phyloP scores from a whole-genome alignment of 768 basidiomycete species.

The Galerina marginata region DNA sequence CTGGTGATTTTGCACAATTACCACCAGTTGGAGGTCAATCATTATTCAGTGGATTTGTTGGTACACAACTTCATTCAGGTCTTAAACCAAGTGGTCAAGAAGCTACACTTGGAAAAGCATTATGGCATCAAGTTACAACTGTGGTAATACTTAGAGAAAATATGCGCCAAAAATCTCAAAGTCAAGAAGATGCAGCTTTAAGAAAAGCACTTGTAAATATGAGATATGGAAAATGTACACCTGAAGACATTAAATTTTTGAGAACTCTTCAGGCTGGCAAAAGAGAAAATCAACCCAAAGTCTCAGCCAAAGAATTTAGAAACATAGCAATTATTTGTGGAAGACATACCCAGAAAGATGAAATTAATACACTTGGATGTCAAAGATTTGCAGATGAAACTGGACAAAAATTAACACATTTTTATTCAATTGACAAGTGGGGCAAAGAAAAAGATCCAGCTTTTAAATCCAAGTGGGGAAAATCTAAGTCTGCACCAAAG shows the following conservation, averaged over 20 bases:
- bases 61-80: not conserved
- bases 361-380: conserved; percentile 33
- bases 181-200: conserved; percentile 29
- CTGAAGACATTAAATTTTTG: conserved; percentile 30
- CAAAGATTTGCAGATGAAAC: conserved; percentile 34
- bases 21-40: conserved; percentile 33
- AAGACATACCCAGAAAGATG: conserved; percentile 36
- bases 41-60: conserved; percentile 18
- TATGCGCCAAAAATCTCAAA: conserved; percentile 34
- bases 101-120: conserved; percentile 26
- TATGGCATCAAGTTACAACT: conserved; percentile 41
- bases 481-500: no score
- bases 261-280: conserved; percentile 26
- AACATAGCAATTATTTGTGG: conserved; percentile 41
- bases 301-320: conserved; percentile 22
- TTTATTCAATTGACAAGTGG: conserved; percentile 28
- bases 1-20: conserved; percentile 53
- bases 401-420: conserved; percentile 25
- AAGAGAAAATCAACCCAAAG: conserved; percentile 15
- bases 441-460: not conserved
- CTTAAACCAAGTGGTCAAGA: conserved; percentile 20
- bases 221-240: conserved; percentile 37
- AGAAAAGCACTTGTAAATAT: conserved; percentile 36
- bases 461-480: no score
- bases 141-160: conserved; percentile 41